phyloP scores from a whole-genome alignment of 2,329 filamentous ascomycete genomes.

The Chalara sp. region DNA sequence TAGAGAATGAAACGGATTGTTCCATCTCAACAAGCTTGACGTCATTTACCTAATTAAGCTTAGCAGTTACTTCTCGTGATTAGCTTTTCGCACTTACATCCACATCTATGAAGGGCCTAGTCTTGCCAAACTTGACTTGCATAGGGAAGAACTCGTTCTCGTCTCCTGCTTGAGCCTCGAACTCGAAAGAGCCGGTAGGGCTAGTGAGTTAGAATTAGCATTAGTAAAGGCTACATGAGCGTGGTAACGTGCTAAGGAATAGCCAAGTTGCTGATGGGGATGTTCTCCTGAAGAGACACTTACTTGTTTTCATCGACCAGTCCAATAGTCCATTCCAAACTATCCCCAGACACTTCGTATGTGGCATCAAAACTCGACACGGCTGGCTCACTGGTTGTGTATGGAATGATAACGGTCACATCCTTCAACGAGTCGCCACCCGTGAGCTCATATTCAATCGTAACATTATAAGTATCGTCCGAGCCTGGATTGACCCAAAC shows the following conservation, averaged over 20 bases:
- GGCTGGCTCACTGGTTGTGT: slow-evolving; percentile 73
- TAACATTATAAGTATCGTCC: slow-evolving; percentile 77
- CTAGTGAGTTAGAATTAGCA: not conserved
- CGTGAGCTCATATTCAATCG: slow-evolving; percentile 90
- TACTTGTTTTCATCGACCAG: slow-evolving; percentile 71
- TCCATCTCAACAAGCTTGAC: slow-evolving; percentile 68
- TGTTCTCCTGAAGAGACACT: not conserved
- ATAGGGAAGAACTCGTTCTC: slow-evolving; percentile 98
- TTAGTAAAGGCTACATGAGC: not conserved
- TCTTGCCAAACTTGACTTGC: slow-evolving; percentile 83
- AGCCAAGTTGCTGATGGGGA: not conserved
- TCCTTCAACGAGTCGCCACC: slow-evolving; percentile 73
- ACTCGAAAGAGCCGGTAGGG: slow-evolving; percentile 83
- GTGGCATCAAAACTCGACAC: slow-evolving; percentile 91
- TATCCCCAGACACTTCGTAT: slow-evolving; percentile 90
- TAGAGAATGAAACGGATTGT: slow-evolving; percentile 75
- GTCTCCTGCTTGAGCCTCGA: slow-evolving; percentile 80
- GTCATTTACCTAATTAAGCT: slow-evolving; percentile 48
- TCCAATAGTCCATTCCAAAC: slow-evolving; percentile 89
- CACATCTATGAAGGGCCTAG: slow-evolving; percentile 80
- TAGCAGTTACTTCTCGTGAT: slow-evolving; percentile 19
- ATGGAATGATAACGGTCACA: slow-evolving; percentile 84
- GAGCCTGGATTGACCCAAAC: slow-evolving; percentile 93
- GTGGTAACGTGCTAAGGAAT: not conserved
- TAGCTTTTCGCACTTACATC: slow-evolving; percentile 60